phyloP scores from a whole-genome alignment of 1,139 yeast species.

The Yamadazyma jaroonii region DNA sequence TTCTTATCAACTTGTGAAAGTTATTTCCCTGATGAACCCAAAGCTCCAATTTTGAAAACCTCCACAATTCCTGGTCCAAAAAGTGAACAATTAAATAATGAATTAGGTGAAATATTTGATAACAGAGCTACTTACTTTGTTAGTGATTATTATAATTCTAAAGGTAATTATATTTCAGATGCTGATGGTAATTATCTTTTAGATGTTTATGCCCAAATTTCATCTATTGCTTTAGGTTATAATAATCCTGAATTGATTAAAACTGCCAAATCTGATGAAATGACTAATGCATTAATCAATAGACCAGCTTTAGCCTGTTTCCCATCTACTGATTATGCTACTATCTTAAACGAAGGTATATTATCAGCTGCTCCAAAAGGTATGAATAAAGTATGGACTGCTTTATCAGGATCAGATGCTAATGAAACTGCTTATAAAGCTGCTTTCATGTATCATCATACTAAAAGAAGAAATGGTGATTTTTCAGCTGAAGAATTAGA shows the following conservation, averaged over 20 bases:
- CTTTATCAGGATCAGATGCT: slow-evolving; percentile 72
- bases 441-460: slow-evolving; percentile 71
- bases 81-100: slow-evolving; percentile 43
- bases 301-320: slow-evolving; percentile 72
- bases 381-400: slow-evolving; percentile 63
- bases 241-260: slow-evolving; percentile 60
- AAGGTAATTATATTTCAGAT: slow-evolving; percentile 65
- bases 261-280: slow-evolving; percentile 57
- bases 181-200: slow-evolving; percentile 61
- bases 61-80: slow-evolving; percentile 61
- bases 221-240: slow-evolving; percentile 69
- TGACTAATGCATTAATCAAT: slow-evolving; percentile 62
- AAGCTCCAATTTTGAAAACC: slow-evolving; percentile 45
- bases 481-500: slow-evolving; percentile 56
- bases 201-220: slow-evolving; percentile 66
- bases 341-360: slow-evolving; percentile 53
- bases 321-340: slow-evolving; percentile 54
- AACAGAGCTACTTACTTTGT: slow-evolving; percentile 63
- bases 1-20: slow-evolving; percentile 15
- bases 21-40: slow-evolving; percentile 54
- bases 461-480: slow-evolving; percentile 48
- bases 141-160: slow-evolving; percentile 57
- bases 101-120: slow-evolving; percentile 56
- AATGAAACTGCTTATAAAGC: slow-evolving; percentile 78
- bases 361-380: slow-evolving; percentile 72